These are phyloP conservation scores for Aspergillus persii DNA, from an alignment of 2,329 filamentous ascomycete genomes.

Conservation along the genomic window DNA sequence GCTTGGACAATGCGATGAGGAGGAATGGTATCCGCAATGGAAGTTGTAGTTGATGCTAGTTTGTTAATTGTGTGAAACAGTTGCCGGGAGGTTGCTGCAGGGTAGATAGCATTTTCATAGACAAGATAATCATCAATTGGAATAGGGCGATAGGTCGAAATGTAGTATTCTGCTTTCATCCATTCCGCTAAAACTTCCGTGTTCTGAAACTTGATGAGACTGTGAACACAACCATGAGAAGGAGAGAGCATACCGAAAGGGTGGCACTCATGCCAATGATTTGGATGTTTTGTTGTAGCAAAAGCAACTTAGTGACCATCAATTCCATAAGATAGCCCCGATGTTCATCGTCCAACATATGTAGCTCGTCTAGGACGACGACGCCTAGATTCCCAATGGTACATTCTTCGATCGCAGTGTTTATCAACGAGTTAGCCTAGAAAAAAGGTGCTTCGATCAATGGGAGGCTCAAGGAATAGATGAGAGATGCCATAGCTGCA, in stretches of 20 bases:
- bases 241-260: conserved; percentile 55
- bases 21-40: conserved; percentile 34
- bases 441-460: background rate
- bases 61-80: conserved; percentile 59
- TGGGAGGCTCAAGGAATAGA: background rate
- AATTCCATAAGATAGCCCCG: conserved; percentile 74
- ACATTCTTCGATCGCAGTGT: conserved; percentile 69
- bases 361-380: conserved; percentile 74
- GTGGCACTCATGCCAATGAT: conserved; percentile 80
- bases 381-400: conserved; percentile 62
- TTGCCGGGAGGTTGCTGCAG: conserved; percentile 57
- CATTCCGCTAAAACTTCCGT: conserved; percentile 66
- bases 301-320: conserved; percentile 70
- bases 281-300: conserved; percentile 65
- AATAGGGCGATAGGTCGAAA: conserved; percentile 71
- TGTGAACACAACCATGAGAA: background rate
- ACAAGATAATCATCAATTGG: conserved; percentile 74
- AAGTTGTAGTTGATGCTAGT: conserved; percentile 35
- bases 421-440: conserved; percentile 71
- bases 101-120: conserved; percentile 67
- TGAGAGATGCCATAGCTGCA: conserved; percentile 19
- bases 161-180: conserved; percentile 69
- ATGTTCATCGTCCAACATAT: conserved; percentile 76
- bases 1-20: conserved; percentile 49
- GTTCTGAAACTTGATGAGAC: conserved; percentile 52